Evolutionary conservation across 176 grass and related monocot genomes (phyloP).

Genomic region (Eleusine indica): DNA sequence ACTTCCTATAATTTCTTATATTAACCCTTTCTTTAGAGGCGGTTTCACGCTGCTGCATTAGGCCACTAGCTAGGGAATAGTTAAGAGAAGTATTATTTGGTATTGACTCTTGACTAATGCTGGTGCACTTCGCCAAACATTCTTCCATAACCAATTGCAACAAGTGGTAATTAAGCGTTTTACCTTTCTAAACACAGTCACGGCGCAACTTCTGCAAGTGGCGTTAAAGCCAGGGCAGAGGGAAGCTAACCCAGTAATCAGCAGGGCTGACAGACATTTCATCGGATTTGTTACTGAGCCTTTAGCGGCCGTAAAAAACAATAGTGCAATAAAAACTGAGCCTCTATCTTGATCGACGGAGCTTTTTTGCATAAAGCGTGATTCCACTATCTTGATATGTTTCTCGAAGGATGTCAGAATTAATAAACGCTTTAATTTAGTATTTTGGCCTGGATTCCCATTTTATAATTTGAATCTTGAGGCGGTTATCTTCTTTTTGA

Average conservation of each 20-base stretch:
- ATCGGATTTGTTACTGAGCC: not conserved
- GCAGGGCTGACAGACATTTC: not conserved
- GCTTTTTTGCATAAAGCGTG: no score
- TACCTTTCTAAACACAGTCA: slow-evolving; percentile 35
- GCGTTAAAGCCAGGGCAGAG: not conserved
- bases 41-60: not conserved
- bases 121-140: slow-evolving; percentile 46
- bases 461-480: not conserved
- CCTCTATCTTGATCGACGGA: no score
- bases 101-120: not conserved
- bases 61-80: not conserved
- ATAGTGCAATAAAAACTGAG: no score
- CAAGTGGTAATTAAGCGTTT: slow-evolving; percentile 14
- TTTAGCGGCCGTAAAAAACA: not conserved
- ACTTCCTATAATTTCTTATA: not conserved
- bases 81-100: not conserved
- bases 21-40: not conserved
- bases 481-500: not conserved
- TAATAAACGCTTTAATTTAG: not conserved
- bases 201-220: slow-evolving; percentile 35
- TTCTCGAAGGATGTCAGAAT: no score
- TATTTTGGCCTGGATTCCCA: not conserved
- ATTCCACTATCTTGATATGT: no score
- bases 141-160: slow-evolving; percentile 21
- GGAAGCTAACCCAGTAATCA: not conserved